Conservation (phyloP, 1,284 basidiomycete species). For the Afroboletus lepidellus region DNA sequence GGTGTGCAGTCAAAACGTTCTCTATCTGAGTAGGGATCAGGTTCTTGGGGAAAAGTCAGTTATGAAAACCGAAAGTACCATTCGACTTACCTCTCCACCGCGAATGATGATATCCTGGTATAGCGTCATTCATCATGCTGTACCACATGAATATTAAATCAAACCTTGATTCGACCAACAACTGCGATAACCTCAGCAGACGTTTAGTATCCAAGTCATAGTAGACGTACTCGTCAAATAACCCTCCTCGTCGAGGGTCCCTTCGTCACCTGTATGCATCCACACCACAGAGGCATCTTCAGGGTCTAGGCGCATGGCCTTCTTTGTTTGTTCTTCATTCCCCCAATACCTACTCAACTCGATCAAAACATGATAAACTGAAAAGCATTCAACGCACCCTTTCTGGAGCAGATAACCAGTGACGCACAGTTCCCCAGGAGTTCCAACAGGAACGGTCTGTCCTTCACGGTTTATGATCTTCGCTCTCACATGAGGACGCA, state of each 20-base stretch:
- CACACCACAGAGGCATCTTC: slow-evolving; percentile 60
- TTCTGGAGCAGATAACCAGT: slow-evolving; percentile 78
- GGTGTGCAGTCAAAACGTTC: slow-evolving; percentile 65
- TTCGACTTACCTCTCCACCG: slow-evolving; percentile 67
- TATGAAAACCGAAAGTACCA: neutral
- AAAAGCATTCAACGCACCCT: slow-evolving; percentile 46
- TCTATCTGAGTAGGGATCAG: slow-evolving; percentile 86
- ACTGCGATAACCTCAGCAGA: slow-evolving; percentile 42
- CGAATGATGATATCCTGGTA: slow-evolving; percentile 80
- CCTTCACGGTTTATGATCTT: slow-evolving; percentile 66
- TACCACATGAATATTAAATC: neutral
- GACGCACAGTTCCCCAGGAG: slow-evolving; percentile 73
- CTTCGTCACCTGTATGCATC: slow-evolving; percentile 88
- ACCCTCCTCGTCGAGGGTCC: slow-evolving; percentile 79
- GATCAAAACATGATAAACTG: neutral
- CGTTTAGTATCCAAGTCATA: neutral
- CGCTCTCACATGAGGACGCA: slow-evolving; percentile 75
- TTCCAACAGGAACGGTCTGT: slow-evolving; percentile 62
- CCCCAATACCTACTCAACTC: slow-evolving; percentile 65
- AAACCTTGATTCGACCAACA: slow-evolving; percentile 73
- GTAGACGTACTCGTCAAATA: slow-evolving; percentile 66
- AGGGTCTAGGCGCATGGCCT: slow-evolving; percentile 54
- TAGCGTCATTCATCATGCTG: slow-evolving; percentile 6
- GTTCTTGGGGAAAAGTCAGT: slow-evolving; percentile 45
- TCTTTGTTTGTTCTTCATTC: slow-evolving; percentile 67